Percentiles rank a stretch among this genome's conserved stretches.
Evolutionary conservation across 345 rosid genomes (phyloP).

Genomic region (Brassica incana): DNA sequence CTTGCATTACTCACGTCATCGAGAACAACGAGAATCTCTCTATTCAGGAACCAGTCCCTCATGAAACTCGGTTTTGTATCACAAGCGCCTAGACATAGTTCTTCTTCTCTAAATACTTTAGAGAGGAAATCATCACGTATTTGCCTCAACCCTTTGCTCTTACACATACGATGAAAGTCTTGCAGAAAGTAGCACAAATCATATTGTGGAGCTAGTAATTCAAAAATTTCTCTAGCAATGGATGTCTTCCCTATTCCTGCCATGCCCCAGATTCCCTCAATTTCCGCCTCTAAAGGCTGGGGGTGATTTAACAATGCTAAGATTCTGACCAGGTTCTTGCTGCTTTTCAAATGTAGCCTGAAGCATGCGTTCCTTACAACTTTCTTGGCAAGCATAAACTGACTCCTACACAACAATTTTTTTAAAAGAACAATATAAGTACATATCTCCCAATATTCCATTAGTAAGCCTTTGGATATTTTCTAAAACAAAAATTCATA

Average conservation of each 20-base stretch:
- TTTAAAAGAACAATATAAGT: neutral
- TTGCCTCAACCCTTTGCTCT: conserved; percentile 3
- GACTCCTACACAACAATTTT: neutral
- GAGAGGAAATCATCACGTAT: conserved; percentile 29
- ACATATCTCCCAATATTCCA: neutral
- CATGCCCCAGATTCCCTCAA: conserved; percentile 27
- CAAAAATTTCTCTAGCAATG: conserved; percentile 24
- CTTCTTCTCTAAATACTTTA: conserved; percentile 27
- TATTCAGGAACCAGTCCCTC: neutral
- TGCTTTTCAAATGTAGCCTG: neutral
- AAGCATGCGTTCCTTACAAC: conserved; percentile 5
- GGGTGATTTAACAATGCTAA: neutral
- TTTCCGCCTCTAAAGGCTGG: neutral
- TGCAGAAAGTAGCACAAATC: conserved; percentile 17
- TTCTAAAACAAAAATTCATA: neutral
- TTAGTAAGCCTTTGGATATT: neutral
- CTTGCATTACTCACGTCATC: conserved; percentile 30
- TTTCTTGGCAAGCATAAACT: conserved; percentile 6
- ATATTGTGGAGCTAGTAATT: neutral
- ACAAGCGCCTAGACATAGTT: conserved; percentile 10
- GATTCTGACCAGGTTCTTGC: conserved; percentile 7
- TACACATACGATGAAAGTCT: conserved; percentile 19
- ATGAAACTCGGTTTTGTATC: conserved; percentile 24
- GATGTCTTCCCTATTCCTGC: conserved; percentile 37
- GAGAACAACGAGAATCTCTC: conserved; percentile 22